phyloP scores from a whole-genome alignment of 345 rosid genomes.

The Salix koriyanagi region DNA sequence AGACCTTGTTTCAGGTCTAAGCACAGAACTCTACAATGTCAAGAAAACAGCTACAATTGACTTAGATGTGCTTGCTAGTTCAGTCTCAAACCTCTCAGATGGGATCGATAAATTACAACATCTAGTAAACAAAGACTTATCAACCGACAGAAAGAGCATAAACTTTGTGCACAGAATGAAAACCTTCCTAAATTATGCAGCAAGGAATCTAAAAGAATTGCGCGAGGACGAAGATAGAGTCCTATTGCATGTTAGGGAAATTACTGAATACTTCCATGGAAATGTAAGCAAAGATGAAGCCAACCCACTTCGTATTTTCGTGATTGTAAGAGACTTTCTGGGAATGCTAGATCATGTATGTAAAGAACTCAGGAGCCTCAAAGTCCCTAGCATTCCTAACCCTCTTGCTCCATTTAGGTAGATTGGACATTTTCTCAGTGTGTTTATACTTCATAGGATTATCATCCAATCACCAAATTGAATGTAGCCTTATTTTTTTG shows the following conservation, averaged over 20 bases:
- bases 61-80: slow-evolving; percentile 76
- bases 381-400: slow-evolving; percentile 53
- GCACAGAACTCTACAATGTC: slow-evolving; percentile 76
- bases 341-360: slow-evolving; percentile 94
- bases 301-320: slow-evolving; percentile 80
- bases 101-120: slow-evolving; percentile 53
- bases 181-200: slow-evolving; percentile 49
- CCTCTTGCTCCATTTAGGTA: slow-evolving; percentile 85
- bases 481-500: not conserved
- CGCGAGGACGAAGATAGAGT: slow-evolving; percentile 69
- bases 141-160: slow-evolving; percentile 41
- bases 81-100: slow-evolving; percentile 69
- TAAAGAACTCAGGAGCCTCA: slow-evolving; percentile 71
- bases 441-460: not conserved
- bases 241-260: slow-evolving; percentile 61
- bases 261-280: slow-evolving; percentile 94
- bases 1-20: slow-evolving; percentile 80
- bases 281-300: slow-evolving; percentile 78
- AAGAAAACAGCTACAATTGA: slow-evolving; percentile 89
- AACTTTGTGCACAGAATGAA: slow-evolving; percentile 58
- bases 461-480: slow-evolving; percentile 5
- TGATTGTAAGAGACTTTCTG: slow-evolving; percentile 93
- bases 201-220: slow-evolving; percentile 56
- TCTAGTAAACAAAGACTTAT: slow-evolving; percentile 40
- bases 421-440: slow-evolving; percentile 11